These are phyloP conservation scores for Yamadazyma buinensis DNA, from an alignment of 1,139 yeast genomes.

Conservation along the genomic window DNA sequence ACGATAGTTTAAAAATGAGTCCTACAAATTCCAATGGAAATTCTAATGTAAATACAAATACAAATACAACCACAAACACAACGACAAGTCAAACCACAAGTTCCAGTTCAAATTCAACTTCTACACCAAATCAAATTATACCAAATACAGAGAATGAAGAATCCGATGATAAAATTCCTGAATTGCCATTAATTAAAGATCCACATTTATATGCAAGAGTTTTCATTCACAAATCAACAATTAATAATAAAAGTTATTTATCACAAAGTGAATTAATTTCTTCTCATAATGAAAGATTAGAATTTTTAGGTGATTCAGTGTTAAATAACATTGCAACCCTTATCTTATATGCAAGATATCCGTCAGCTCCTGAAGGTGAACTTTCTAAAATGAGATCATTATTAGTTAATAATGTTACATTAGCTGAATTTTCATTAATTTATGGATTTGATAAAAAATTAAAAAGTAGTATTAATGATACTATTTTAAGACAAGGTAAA, in stretches of 20 bases:
- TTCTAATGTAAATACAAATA: not conserved
- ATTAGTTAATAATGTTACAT: conserved; percentile 69
- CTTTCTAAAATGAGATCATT: conserved; percentile 67
- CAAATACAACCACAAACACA: too few relatives aligned
- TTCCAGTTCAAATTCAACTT: not conserved
- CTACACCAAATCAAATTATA: not conserved
- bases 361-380: conserved; percentile 77
- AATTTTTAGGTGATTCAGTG: conserved; percentile 90
- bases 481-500: conserved; percentile 30
- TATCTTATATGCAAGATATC: conserved; percentile 62
- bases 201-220: conserved; percentile 62
- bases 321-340: conserved; percentile 70
- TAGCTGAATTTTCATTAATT: conserved; percentile 64
- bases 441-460: conserved; percentile 70
- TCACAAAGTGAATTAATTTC: conserved; percentile 54
- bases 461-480: conserved; percentile 42
- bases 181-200: conserved; percentile 64
- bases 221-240: conserved; percentile 76
- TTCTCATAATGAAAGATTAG: conserved; percentile 84
- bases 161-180: conserved; percentile 38
- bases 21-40: not conserved
- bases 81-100: not conserved
- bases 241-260: conserved; percentile 56
- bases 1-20: not conserved
- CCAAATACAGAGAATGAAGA: not conserved